Conservation (phyloP, 305 asterid species). For the Plantago coronopus region DNA sequence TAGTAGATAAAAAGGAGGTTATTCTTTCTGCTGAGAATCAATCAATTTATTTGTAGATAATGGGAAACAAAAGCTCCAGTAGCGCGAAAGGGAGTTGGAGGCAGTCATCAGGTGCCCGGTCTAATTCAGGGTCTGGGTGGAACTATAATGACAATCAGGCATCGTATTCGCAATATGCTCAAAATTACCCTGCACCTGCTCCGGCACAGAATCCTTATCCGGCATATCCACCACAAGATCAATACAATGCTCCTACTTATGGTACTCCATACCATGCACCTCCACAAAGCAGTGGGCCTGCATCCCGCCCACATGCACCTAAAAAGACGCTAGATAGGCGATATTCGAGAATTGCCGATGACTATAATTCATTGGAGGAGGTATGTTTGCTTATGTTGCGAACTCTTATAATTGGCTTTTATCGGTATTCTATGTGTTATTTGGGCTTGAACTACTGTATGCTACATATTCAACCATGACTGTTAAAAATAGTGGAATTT, state of each 20-base stretch:
- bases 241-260: constrained; percentile 35
- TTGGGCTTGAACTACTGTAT: not conserved
- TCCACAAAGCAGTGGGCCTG: constrained; percentile 26
- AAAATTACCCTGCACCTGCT: constrained; percentile 39
- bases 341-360: constrained; percentile 88
- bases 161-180: constrained; percentile 49
- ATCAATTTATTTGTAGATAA: constrained; percentile 26
- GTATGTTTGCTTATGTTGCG: constrained; percentile 32
- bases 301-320: constrained; percentile 30
- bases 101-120: constrained; percentile 44
- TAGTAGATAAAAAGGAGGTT: constrained; percentile 11
- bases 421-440: constrained; percentile 7
- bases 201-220: constrained; percentile 39
- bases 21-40: constrained; percentile 7
- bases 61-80: constrained; percentile 81
- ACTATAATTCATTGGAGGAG: constrained; percentile 73
- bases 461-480: not conserved
- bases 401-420: constrained; percentile 6
- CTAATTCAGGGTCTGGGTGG: constrained; percentile 46
- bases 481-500: not conserved
- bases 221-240: constrained; percentile 38
- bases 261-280: constrained; percentile 26
- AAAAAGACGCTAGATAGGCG: constrained; percentile 64
- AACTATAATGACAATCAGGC: constrained; percentile 42
- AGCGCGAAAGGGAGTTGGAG: constrained; percentile 41